Evolutionary conservation across 139 green algal species (phyloP).

Genomic region (Tetraselmis chui): DNA sequence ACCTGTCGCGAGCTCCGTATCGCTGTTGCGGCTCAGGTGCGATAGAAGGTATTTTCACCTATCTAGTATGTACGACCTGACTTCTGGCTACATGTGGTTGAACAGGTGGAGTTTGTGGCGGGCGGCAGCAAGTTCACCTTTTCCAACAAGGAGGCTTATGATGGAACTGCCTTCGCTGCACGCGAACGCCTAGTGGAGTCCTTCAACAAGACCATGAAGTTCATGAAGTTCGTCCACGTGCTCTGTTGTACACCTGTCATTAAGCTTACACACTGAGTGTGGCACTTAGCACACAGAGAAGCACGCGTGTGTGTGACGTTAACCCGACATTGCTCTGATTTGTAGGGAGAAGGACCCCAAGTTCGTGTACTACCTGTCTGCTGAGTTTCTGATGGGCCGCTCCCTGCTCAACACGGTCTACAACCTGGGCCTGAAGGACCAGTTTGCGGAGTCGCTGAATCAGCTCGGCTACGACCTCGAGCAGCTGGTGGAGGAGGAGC

Average conservation of each 20-base stretch:
- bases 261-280: neutral
- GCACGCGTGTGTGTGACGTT: neutral
- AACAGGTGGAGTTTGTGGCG: neutral
- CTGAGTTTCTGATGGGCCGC: slow-evolving; percentile 94
- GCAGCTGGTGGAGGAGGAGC: slow-evolving; percentile 49
- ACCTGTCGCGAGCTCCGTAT: too few species aligned
- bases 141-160: slow-evolving; percentile 38
- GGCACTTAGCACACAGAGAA: neutral
- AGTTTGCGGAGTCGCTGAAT: slow-evolving; percentile 69
- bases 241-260: neutral
- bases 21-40: too few species aligned
- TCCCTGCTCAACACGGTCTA: slow-evolving; percentile 88
- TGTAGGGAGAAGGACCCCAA: slow-evolving; percentile 69
- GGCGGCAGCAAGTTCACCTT: neutral
- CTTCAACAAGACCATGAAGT: slow-evolving; percentile 72
- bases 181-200: slow-evolving; percentile 77
- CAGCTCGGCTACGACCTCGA: slow-evolving; percentile 74
- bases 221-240: slow-evolving; percentile 59
- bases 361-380: slow-evolving; percentile 93
- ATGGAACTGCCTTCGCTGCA: slow-evolving; percentile 57
- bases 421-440: slow-evolving; percentile 85
- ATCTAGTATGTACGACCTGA: too few species aligned
- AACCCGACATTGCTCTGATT: neutral
- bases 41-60: too few species aligned
- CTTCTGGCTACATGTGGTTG: too few species aligned